Conservation (phyloP, 2,329 filamentous ascomycete genomes). For the Aspergillus sojae region DNA sequence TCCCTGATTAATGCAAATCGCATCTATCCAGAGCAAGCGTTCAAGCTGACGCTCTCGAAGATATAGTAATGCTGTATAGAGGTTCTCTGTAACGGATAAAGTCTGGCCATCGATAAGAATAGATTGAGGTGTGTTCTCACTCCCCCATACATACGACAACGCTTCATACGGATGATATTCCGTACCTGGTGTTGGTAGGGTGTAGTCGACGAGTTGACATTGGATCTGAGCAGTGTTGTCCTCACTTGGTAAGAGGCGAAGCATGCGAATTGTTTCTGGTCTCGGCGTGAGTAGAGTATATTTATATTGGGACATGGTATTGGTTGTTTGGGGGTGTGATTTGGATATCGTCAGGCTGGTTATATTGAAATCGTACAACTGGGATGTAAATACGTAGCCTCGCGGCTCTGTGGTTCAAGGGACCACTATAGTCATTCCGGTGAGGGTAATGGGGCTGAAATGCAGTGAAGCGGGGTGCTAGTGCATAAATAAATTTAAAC, state of each 20-base stretch:
- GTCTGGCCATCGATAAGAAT: neutral
- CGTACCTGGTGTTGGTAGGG: neutral
- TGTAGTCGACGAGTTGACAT: neutral
- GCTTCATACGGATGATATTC: neutral
- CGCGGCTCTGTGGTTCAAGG: no score
- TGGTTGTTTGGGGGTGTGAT: no score
- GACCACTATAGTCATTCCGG: no score
- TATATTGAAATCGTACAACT: no score
- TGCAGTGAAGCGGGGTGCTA: no score
- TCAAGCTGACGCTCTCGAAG: neutral
- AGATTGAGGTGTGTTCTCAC: neutral
- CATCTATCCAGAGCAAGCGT: constrained; percentile 20
- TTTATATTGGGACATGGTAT: neutral
- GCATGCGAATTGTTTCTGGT: neutral
- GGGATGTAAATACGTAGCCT: no score
- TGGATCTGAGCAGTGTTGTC: neutral
- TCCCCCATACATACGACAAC: constrained; percentile 1
- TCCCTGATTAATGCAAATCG: constrained; percentile 27
- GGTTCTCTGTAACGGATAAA: constrained; percentile 2
- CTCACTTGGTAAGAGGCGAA: neutral
- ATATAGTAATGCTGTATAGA: neutral
- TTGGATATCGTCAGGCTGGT: no score
- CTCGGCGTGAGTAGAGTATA: neutral
- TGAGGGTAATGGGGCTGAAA: no score
- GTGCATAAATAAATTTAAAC: no score